Percentiles rank a stretch among this genome's conserved stretches.
These are phyloP conservation scores for Eruca vesicaria DNA, from an alignment of 441 rosid genomes.

Conservation along the genomic window DNA sequence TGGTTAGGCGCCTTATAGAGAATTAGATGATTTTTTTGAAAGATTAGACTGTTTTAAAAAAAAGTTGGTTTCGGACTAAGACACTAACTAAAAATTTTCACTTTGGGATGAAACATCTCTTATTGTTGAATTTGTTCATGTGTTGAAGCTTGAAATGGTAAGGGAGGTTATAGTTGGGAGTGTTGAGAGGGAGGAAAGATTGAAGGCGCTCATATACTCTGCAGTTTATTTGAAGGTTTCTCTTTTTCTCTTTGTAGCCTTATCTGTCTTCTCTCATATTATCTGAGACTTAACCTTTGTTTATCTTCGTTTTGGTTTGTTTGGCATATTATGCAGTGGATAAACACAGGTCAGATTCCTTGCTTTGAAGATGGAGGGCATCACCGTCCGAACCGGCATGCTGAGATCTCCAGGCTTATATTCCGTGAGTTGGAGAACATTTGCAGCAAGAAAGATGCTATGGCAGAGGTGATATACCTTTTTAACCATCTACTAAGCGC, in stretches of 20 bases:
- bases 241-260: background rate
- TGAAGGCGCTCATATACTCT: slow-evolving; percentile 78
- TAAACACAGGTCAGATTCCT: slow-evolving; percentile 95
- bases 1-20: background rate
- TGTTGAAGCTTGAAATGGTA: slow-evolving; percentile 86
- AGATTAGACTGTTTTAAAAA: no score
- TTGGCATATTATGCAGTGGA: slow-evolving; percentile 74
- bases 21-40: background rate
- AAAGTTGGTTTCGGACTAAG: no score
- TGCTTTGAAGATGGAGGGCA: slow-evolving; percentile 98
- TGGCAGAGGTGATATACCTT: slow-evolving; percentile 57
- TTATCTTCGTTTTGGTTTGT: slow-evolving; percentile 8
- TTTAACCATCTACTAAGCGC: background rate
- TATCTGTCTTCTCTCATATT: background rate
- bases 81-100: background rate
- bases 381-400: slow-evolving; percentile 94
- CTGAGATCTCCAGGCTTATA: slow-evolving; percentile 92
- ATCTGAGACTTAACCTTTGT: background rate
- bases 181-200: slow-evolving; percentile 53
- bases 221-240: slow-evolving; percentile 89
- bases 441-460: slow-evolving; percentile 63
- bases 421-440: slow-evolving; percentile 81
- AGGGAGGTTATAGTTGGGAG: slow-evolving; percentile 65
- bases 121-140: slow-evolving; percentile 19
- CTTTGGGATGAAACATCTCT: slow-evolving; percentile 11